Conservation (phyloP, 257 asterid genomes). For the Nicotiana otophora region DNA sequence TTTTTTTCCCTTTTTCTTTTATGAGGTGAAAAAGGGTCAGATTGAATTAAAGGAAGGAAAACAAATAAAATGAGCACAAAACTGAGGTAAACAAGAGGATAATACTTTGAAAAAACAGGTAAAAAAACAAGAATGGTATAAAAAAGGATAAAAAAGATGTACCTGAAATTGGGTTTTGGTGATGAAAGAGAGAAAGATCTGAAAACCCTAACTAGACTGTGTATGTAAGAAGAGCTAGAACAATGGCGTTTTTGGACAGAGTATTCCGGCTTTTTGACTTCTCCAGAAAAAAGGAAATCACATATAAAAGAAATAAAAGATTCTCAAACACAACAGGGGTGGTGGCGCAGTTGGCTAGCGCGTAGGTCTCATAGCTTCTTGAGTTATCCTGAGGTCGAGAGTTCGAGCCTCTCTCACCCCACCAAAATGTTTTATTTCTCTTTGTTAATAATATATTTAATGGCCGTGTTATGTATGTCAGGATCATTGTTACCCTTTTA, state of each 20-base stretch:
- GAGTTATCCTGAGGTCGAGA: conserved; percentile 95
- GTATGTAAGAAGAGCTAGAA: background rate
- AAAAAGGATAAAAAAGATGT: background rate
- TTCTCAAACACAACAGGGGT: conserved; percentile 18
- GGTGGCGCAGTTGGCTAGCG: conserved; percentile 99
- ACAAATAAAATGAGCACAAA: no score
- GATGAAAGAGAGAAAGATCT: background rate
- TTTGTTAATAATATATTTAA: no score
- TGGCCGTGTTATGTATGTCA: no score
- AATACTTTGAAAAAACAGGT: background rate
- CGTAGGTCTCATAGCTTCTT: conserved; percentile 94
- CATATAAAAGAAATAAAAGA: fast-evolving
- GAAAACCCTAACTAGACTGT: background rate
- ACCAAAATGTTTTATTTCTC: background rate
- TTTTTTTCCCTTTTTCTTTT: background rate
- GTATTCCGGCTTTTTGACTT: background rate
- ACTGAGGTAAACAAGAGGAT: background rate
- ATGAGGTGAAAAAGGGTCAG: background rate
- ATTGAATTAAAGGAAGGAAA: background rate
- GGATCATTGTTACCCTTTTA: no score
- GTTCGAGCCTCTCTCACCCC: conserved; percentile 98
- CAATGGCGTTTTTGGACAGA: background rate
- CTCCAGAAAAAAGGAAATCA: fast-evolving
- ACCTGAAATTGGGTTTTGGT: background rate
- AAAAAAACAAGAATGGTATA: no score